Conservation (phyloP, 495 filamentous ascomycete genomes). For the Xylaria curta region DNA sequence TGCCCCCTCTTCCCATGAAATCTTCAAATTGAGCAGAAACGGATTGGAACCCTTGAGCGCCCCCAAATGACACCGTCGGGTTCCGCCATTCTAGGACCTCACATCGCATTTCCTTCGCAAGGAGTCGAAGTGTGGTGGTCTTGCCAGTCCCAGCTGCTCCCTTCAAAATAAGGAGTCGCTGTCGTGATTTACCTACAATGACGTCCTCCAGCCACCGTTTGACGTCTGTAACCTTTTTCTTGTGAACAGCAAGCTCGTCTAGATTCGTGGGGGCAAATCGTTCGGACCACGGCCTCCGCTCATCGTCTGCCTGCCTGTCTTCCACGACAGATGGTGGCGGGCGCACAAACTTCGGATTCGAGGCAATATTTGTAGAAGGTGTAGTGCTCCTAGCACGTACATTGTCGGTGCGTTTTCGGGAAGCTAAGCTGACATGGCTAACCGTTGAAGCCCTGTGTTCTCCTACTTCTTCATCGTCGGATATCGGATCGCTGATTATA, state of each 20-base stretch:
- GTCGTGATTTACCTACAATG: conserved; percentile 64
- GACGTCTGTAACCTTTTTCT: conserved; percentile 89
- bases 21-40: conserved; percentile 84
- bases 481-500: conserved; percentile 57
- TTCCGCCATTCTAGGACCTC: conserved; percentile 91
- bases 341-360: conserved; percentile 48
- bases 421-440: conserved; percentile 53
- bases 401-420: conserved; percentile 52
- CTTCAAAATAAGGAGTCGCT: conserved; percentile 82
- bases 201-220: conserved; percentile 78
- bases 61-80: conserved; percentile 66
- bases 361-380: conserved; percentile 17
- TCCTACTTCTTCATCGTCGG: conserved; percentile 55
- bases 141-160: conserved; percentile 95
- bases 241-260: conserved; percentile 90
- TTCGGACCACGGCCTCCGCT: conserved; percentile 82
- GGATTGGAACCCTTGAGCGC: conserved; percentile 65
- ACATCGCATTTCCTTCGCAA: conserved; percentile 73
- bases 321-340: conserved; percentile 26
- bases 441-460: conserved; percentile 46
- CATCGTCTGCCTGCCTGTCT: conserved; percentile 48
- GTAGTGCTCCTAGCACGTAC: conserved; percentile 27
- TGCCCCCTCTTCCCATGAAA: conserved; percentile 79
- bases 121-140: conserved; percentile 79
- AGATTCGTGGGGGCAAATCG: conserved; percentile 74